These are phyloP conservation scores for Pterulicium gracile DNA, from an alignment of 1,284 basidiomycete species.

Conservation along the genomic window DNA sequence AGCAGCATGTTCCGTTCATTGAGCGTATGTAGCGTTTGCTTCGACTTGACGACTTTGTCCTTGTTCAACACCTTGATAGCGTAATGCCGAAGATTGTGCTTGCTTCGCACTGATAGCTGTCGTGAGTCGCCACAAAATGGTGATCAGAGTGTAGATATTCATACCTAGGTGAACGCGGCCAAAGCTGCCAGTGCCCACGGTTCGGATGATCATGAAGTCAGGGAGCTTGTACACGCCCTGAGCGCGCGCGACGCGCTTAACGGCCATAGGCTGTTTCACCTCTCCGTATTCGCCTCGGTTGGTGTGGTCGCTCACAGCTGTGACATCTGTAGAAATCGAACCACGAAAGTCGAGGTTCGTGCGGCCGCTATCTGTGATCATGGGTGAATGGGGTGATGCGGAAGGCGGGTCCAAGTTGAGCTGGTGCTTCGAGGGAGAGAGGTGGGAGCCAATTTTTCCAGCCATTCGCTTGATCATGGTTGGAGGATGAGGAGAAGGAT, in stretches of 20 bases:
- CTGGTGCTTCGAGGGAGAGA: constrained; percentile 13
- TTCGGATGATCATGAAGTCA: constrained; percentile 70
- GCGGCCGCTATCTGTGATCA: constrained; percentile 8
- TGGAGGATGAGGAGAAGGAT: constrained; percentile 5
- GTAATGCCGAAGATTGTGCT: constrained; percentile 89
- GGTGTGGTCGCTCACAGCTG: constrained; percentile 43
- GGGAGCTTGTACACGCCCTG: constrained; percentile 57
- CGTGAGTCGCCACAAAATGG: constrained; percentile 7
- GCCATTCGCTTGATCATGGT: constrained; percentile 33
- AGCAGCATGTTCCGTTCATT: constrained; percentile 90
- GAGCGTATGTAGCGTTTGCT: constrained; percentile 97
- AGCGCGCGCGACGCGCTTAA: constrained; percentile 21
- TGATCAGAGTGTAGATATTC: constrained; percentile 14
- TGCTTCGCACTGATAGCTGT: constrained; percentile 58
- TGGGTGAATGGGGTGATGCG: constrained; percentile 12
- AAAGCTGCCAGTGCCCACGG: constrained; percentile 89
- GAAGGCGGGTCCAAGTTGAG: constrained; percentile 7
- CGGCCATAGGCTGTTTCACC: background rate
- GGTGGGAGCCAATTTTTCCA: constrained; percentile 26
- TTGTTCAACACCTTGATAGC: constrained; percentile 93
- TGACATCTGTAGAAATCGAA: constrained; percentile 54
- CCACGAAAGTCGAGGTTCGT: constrained; percentile 32
- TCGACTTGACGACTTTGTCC: constrained; percentile 90
- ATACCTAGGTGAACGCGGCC: constrained; percentile 87
- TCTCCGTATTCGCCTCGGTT: constrained; percentile 17